A percentile compares a stretch with the other conserved stretches of the same genome.
These are phyloP conservation scores for Plasmodium vivax DNA, from an alignment of 169 alveolate genomes.

Conservation along the genomic window DNA sequence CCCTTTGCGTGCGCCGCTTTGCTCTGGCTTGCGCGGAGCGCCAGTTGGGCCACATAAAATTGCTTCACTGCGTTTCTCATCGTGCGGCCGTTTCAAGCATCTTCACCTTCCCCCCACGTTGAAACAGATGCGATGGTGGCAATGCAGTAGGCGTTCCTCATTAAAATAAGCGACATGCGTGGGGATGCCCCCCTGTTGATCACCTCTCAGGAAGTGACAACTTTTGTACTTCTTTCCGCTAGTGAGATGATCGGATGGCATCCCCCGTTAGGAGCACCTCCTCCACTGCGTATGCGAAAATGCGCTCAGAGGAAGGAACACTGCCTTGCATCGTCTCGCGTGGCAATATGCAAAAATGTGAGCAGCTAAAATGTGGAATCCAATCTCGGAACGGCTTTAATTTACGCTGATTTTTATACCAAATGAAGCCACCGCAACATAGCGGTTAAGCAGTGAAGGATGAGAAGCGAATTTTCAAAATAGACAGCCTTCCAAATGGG, in stretches of 20 bases:
- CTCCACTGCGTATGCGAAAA: background rate
- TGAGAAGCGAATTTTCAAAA: background rate
- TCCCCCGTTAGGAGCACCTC: background rate
- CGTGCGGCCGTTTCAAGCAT: background rate
- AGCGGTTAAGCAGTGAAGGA: background rate
- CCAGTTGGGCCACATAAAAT: background rate
- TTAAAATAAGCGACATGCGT: background rate
- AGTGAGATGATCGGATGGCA: background rate
- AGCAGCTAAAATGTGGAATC: background rate
- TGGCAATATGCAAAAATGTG: background rate
- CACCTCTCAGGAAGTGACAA: background rate
- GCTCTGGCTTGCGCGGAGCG: background rate
- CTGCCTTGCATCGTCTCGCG: background rate
- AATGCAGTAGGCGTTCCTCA: background rate
- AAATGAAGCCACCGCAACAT: background rate
- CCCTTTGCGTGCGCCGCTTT: background rate
- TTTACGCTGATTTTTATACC: no score
- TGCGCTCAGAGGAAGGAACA: background rate
- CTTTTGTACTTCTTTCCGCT: background rate
- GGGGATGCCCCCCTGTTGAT: background rate
- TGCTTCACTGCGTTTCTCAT: background rate
- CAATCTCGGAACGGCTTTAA: background rate
- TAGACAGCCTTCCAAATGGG: background rate
- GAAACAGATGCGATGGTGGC: background rate
- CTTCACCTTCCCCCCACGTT: background rate